These are phyloP conservation scores for Oxytropis ochrocephala DNA, from an alignment of 306 rosid genomes.

Conservation along the genomic window DNA sequence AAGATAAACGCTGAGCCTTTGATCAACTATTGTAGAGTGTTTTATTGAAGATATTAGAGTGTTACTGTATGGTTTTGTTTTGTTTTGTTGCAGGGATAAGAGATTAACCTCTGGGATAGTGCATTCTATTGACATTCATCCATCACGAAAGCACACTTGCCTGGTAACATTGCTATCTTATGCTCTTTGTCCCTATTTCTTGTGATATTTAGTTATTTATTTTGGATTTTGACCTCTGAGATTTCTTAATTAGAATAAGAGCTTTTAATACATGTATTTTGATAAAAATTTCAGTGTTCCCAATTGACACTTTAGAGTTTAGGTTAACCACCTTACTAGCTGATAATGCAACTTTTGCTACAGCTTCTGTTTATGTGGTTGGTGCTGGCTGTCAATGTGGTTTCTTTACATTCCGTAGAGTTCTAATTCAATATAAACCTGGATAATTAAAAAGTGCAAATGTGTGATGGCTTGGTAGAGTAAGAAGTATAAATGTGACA, in stretches of 20 bases:
- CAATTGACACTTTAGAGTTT: background rate
- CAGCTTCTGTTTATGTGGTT: background rate
- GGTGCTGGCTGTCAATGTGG: no score
- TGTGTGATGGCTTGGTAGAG: background rate
- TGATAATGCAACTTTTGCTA: background rate
- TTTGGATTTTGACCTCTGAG: background rate
- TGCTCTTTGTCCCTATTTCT: background rate
- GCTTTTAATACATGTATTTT: no score
- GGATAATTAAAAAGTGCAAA: background rate
- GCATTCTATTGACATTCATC: slow-evolving; percentile 86
- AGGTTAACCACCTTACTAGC: background rate
- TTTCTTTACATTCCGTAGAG: background rate
- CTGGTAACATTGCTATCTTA: slow-evolving; percentile 40
- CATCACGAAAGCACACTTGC: slow-evolving; percentile 89
- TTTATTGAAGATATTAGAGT: background rate
- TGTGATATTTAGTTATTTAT: background rate
- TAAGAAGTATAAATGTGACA: slow-evolving; percentile 2
- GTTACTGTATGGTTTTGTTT: background rate
- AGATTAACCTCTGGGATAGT: slow-evolving; percentile 61
- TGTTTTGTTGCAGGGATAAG: slow-evolving; percentile 55
- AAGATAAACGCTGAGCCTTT: slow-evolving; percentile 13
- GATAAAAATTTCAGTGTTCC: no score
- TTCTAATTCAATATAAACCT: background rate
- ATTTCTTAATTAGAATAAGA: background rate
- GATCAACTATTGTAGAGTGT: background rate